phyloP scores from a whole-genome alignment of 805 yeast genomes.

The Metschnikowia dekortorum region DNA sequence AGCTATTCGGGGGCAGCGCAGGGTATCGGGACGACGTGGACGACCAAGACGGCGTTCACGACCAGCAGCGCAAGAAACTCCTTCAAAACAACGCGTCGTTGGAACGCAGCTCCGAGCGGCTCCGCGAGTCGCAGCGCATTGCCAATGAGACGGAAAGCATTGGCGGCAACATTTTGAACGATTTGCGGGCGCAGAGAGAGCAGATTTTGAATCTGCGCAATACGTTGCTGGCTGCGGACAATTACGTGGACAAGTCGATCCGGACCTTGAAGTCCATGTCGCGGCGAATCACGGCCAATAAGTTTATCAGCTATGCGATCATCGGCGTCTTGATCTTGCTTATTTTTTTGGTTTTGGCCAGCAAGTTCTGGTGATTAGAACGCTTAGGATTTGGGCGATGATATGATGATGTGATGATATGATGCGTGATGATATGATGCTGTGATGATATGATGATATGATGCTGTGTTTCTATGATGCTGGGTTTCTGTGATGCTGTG shows the following conservation, averaged over 20 bases:
- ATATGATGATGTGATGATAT: background rate
- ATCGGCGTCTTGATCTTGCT: slow-evolving; percentile 80
- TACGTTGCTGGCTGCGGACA: slow-evolving; percentile 84
- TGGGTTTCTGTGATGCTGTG: too few relatives aligned
- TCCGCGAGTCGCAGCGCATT: slow-evolving; percentile 81
- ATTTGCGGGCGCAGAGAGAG: slow-evolving; percentile 88
- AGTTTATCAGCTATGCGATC: slow-evolving; percentile 84
- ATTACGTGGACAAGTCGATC: slow-evolving; percentile 84
- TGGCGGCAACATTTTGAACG: slow-evolving; percentile 86
- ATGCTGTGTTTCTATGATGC: too few relatives aligned
- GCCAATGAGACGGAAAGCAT: slow-evolving; percentile 90
- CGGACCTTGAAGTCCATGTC: slow-evolving; percentile 89
- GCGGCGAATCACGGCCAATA: slow-evolving; percentile 86
- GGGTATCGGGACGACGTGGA: slow-evolving; percentile 34
- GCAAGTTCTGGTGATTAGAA: slow-evolving; percentile 61
- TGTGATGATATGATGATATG: too few relatives aligned
- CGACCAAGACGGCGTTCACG: slow-evolving; percentile 27
- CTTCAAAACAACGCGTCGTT: slow-evolving; percentile 73
- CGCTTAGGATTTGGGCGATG: background rate
- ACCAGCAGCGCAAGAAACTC: slow-evolving; percentile 75
- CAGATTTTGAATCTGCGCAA: slow-evolving; percentile 83
- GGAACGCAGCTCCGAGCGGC: slow-evolving; percentile 76
- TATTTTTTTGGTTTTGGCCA: slow-evolving; percentile 76
- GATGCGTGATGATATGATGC: too few relatives aligned
- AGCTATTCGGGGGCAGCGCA: slow-evolving; percentile 56